These are phyloP conservation scores for Carpinus fangiana DNA, from an alignment of 306 rosid species.

Conservation along the genomic window DNA sequence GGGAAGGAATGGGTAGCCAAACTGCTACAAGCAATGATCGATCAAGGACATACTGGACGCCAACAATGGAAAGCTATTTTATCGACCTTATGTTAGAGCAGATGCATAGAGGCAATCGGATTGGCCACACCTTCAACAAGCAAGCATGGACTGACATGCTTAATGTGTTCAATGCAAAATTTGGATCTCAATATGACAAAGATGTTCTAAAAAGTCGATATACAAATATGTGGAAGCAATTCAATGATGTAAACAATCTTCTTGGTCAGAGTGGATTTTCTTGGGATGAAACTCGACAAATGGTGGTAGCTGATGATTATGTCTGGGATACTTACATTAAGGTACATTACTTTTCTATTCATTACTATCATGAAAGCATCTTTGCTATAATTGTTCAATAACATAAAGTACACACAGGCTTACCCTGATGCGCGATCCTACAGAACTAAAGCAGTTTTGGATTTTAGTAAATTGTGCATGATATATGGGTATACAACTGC, in stretches of 20 bases:
- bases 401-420: conserved; percentile 33
- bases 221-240: conserved; percentile 75
- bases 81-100: conserved; percentile 78
- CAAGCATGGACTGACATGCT: conserved; percentile 80
- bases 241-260: conserved; percentile 66
- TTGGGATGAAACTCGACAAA: conserved; percentile 68
- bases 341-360: conserved; percentile 29
- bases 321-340: conserved; percentile 65
- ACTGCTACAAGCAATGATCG: conserved; percentile 49
- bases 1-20: conserved; percentile 56
- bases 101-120: conserved; percentile 58
- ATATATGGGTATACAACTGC: conserved; percentile 63
- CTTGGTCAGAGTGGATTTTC: conserved; percentile 66
- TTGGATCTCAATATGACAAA: conserved; percentile 68
- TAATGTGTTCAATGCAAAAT: conserved; percentile 56
- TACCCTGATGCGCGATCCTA: conserved; percentile 66
- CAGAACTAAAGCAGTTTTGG: conserved; percentile 55
- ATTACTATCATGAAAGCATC: neutral
- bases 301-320: conserved; percentile 70
- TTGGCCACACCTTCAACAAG: conserved; percentile 75
- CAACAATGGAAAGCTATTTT: conserved; percentile 67
- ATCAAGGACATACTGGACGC: conserved; percentile 72
- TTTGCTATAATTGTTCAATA: neutral
- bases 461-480: conserved; percentile 65
- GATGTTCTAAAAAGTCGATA: conserved; percentile 74